These are phyloP conservation scores for Hypholoma fasciculare DNA, from an alignment of 768 basidiomycete genomes.

Conservation along the genomic window DNA sequence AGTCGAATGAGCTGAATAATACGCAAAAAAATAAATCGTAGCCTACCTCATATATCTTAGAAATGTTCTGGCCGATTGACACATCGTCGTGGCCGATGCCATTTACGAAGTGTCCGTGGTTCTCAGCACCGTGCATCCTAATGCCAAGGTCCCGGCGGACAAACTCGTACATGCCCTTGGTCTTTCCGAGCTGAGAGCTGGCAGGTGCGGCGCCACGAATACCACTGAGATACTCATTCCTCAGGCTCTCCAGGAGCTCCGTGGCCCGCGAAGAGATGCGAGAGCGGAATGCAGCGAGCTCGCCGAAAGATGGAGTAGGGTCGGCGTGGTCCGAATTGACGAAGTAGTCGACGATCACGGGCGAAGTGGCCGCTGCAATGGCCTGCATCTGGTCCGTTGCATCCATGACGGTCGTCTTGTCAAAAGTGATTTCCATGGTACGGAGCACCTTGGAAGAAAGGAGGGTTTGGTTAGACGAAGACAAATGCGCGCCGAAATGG, in stretches of 20 bases:
- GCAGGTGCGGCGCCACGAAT: slow-evolving; percentile 64
- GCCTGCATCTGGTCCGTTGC: slow-evolving; percentile 63
- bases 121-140: slow-evolving; percentile 77
- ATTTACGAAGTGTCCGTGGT: slow-evolving; percentile 44
- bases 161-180: slow-evolving; percentile 67
- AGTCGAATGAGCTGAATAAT: neutral
- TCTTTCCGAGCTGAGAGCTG: slow-evolving; percentile 58
- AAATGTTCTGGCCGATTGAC: slow-evolving; percentile 73
- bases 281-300: slow-evolving; percentile 52
- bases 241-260: slow-evolving; percentile 44
- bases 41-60: slow-evolving; percentile 66
- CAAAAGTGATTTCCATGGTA: slow-evolving; percentile 54
- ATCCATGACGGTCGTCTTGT: slow-evolving; percentile 72
- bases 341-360: slow-evolving; percentile 46
- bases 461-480: slow-evolving; percentile 26
- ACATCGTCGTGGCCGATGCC: slow-evolving; percentile 49
- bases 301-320: slow-evolving; percentile 22
- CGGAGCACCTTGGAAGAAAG: slow-evolving; percentile 36
- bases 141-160: slow-evolving; percentile 65
- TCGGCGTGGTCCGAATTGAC: slow-evolving; percentile 38
- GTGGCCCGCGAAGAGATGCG: slow-evolving; percentile 48
- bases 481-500: slow-evolving; percentile 41
- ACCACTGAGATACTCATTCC: slow-evolving; percentile 58
- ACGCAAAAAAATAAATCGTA: neutral
- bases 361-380: slow-evolving; percentile 56